Evolutionary conservation across 148 eudicot genomes (phyloP).

Genomic region (Cornus suecica): DNA sequence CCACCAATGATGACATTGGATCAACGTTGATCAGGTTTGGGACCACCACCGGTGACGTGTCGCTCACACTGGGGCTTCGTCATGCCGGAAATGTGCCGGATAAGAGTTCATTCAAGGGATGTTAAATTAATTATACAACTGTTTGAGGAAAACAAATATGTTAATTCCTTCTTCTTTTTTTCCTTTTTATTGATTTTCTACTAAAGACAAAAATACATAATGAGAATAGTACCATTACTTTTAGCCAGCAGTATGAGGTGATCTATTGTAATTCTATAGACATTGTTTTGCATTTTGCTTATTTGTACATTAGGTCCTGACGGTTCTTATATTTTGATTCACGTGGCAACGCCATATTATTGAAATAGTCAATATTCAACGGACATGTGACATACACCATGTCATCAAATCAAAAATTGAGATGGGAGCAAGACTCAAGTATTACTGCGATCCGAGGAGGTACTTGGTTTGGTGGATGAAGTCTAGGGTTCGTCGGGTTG

Average conservation of each 20-base stretch:
- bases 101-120: conserved; percentile 40
- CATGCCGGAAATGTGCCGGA: conserved; percentile 74
- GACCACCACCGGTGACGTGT: conserved; percentile 54
- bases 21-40: conserved; percentile 64
- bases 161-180: no score
- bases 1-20: conserved; percentile 13
- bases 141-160: background rate
- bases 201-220: background rate
- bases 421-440: no score
- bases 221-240: background rate
- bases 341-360: no score
- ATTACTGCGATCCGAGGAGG: no score
- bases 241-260: background rate
- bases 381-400: no score
- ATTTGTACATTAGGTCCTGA: background rate
- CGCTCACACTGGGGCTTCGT: conserved; percentile 81
- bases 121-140: conserved; percentile 13
- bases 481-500: no score
- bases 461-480: no score
- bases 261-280: background rate
- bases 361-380: no score
- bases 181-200: background rate
- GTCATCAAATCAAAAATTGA: no score
- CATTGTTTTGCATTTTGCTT: no score
- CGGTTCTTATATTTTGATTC: no score